These are phyloP conservation scores for Aspergillus sp. DNA, from an alignment of 2,329 filamentous ascomycete species.

Conservation along the genomic window DNA sequence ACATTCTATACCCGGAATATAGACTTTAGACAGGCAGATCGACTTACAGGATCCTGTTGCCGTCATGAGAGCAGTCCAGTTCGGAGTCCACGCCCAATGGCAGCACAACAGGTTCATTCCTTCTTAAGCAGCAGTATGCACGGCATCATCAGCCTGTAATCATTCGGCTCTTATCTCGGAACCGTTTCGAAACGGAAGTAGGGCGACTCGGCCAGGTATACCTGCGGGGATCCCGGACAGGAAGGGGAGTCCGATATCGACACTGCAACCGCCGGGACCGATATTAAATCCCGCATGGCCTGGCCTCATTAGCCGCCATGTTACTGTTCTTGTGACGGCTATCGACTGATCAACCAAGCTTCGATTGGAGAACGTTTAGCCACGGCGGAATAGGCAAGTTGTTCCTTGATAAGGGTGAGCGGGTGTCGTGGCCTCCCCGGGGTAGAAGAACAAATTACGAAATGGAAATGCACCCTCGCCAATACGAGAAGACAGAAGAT, in stretches of 20 bases:
- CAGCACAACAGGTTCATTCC: not conserved
- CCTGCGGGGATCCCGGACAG: not conserved
- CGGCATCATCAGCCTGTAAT: not conserved
- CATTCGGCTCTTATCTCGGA: not conserved
- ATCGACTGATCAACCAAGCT: not conserved
- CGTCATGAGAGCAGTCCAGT: no score
- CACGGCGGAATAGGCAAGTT: not conserved
- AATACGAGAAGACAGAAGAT: not conserved
- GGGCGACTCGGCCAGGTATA: no score
- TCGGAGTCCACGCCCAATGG: not conserved
- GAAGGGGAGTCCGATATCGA: not conserved
- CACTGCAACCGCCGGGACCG: no score
- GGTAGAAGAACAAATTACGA: not conserved
- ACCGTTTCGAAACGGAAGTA: no score
- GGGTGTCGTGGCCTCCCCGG: not conserved
- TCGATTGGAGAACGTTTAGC: not conserved
- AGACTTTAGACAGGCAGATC: no score
- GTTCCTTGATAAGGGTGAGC: not conserved
- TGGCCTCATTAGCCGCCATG: no score
- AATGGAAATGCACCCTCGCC: not conserved
- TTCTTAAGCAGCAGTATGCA: no score
- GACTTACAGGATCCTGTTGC: no score
- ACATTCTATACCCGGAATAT: no score
- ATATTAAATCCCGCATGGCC: no score
- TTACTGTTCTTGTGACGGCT: no score